A percentile compares a stretch with the other conserved stretches of the same genome.
These are phyloP conservation scores for Larix kaempferi DNA, from an alignment of 75 land plant species.

Conservation along the genomic window DNA sequence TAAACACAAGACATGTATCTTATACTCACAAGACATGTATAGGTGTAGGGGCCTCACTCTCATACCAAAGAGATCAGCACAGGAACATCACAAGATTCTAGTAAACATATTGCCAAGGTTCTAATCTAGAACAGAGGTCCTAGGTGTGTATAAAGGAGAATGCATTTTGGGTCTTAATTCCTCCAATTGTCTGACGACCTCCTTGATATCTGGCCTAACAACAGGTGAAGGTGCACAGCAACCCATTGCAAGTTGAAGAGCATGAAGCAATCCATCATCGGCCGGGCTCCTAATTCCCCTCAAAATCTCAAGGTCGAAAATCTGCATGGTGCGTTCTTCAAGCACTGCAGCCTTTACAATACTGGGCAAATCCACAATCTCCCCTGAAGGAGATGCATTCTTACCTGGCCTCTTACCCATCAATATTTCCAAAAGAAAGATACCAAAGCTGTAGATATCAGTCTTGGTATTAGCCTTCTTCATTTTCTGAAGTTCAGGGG, in stretches of 20 bases:
- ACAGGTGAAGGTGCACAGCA: conserved; percentile 81
- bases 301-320: conserved; percentile 72
- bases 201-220: conserved; percentile 77
- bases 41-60: too few species aligned
- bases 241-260: conserved; percentile 89
- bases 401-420: conserved; percentile 74
- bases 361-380: conserved; percentile 59
- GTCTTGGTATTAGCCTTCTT: conserved; percentile 67
- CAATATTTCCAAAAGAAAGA: conserved; percentile 68
- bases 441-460: conserved; percentile 83
- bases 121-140: conserved; percentile 3
- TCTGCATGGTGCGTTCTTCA: conserved; percentile 77
- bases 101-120: too few species aligned
- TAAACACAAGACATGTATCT: too few species aligned
- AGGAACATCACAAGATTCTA: too few species aligned
- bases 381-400: conserved; percentile 26
- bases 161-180: conserved; percentile 78
- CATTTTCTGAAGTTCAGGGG: conserved; percentile 83
- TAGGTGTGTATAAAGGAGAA: conserved; percentile 76
- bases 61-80: too few species aligned
- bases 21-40: too few species aligned
- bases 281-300: conserved; percentile 61
- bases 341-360: conserved; percentile 79
- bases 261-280: conserved; percentile 84
- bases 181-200: conserved; percentile 83